Base-by-base conservation (phyloP, 768 basidiomycete species). In the Russula virescens region DNA sequence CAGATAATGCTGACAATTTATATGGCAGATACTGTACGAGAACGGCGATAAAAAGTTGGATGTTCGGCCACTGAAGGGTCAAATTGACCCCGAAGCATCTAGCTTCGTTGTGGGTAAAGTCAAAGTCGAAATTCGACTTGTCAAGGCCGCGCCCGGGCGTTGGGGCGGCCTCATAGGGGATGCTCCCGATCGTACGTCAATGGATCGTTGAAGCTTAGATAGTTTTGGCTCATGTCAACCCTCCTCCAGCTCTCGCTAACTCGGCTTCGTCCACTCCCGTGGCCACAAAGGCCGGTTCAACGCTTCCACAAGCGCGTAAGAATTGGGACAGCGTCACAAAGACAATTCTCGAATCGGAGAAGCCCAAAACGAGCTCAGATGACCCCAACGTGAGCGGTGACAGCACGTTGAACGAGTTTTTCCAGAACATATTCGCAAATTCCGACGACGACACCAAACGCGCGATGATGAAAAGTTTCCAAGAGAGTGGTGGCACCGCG, bases 381-480 rank as follows among this genome's bases (percentile, higher is more conserved):
- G 92, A 92, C 70, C 90, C 94, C 35, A 98, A 97, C 73, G 86
- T 87, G 19, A 91, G 91, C 25, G 95, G 95, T 23, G 94, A 97
- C 73, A 81, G 78, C 61, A 84, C 90, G 6, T 81, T 97, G 61
- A 96, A 98, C 74, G 70, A 79, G 31, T 91, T 96, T 77, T 95
- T 95, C 84, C 89, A 91, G 71, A 89, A 91, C 77, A 84, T 99
- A 65, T 99, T 89, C 70, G 80, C 82, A 7, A 91, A 90, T 72
- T 90, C 95, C 26, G 94, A 97, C 68, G 91, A 94, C 0, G 91
- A 99, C 69, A 92, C 95, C 16, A 85, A 80, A 69, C 83, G 87
- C 42, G 97, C 97, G 3, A 99, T 99, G 94, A 86, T 98, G 86
- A 99, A 99, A 82, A 95, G 92, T 71, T 98, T 91, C 73, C 80